These are phyloP conservation scores for Vitis hybrid DNA, from an alignment of 177 flowering plant genomes.

Conservation along the genomic window DNA sequence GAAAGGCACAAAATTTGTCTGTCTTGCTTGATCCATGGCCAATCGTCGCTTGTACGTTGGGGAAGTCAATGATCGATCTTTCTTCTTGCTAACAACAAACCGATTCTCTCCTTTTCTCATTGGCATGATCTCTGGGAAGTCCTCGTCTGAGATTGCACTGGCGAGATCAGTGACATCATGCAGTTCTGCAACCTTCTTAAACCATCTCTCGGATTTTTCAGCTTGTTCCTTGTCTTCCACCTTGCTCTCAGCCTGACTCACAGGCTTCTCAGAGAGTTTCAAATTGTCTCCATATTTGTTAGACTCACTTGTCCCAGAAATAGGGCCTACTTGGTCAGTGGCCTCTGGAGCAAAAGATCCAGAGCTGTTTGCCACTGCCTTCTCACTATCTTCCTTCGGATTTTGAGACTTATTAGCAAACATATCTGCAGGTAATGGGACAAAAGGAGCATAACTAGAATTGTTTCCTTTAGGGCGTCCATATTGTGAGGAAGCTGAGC, in stretches of 20 bases:
- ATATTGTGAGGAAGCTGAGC: conserved; percentile 16
- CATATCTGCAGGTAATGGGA: conserved; percentile 69
- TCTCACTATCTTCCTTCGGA: conserved; percentile 13
- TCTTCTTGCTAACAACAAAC: conserved; percentile 80
- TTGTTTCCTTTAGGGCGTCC: conserved; percentile 24
- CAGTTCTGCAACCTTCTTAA: conserved; percentile 70
- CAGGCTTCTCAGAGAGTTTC: conserved; percentile 23
- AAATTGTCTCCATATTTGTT: conserved; percentile 17
- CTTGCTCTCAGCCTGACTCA: conserved; percentile 23
- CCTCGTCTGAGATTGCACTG: conserved; percentile 67
- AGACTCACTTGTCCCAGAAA: conserved; percentile 10
- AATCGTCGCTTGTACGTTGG: conserved; percentile 62
- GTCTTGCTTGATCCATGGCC: conserved; percentile 68
- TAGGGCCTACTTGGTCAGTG: conserved; percentile 9
- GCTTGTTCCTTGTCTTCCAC: conserved; percentile 44
- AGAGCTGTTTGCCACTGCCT: conserved; percentile 6
- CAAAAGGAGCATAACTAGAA: conserved; percentile 60
- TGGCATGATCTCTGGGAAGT: conserved; percentile 89
- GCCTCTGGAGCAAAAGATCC: conserved; percentile 14
- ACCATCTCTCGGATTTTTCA: conserved; percentile 75
- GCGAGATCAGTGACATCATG: conserved; percentile 58
- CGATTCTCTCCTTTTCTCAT: conserved; percentile 87
- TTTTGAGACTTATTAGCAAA: conserved; percentile 47
- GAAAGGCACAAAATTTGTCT: conserved; percentile 70
- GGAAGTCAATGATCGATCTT: conserved; percentile 79